phyloP scores from a whole-genome alignment of 2,329 filamentous ascomycete genomes.

The Sporothrix pallida region DNA sequence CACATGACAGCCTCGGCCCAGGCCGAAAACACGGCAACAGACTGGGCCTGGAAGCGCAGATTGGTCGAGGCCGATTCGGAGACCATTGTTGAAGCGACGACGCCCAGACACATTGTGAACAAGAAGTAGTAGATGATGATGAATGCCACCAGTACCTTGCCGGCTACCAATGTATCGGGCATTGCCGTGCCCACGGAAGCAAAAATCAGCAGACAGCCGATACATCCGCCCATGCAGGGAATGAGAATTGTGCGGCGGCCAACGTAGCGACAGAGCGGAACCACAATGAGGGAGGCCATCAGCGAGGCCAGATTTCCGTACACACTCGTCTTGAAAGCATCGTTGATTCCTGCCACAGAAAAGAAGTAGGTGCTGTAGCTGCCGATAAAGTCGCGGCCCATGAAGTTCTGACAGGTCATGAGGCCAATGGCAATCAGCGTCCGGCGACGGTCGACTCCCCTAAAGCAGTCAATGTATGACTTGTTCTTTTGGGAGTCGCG shows the following conservation, averaged over 20 bases:
- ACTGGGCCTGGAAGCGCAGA: background rate
- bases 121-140: slow-evolving; percentile 4
- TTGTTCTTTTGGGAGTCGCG: background rate
- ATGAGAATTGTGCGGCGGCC: background rate
- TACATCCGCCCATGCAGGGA: background rate
- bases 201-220: background rate
- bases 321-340: background rate
- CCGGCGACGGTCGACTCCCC: background rate
- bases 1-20: background rate
- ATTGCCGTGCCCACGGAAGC: background rate
- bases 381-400: background rate
- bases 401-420: background rate
- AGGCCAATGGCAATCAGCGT: background rate
- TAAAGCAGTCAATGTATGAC: background rate
- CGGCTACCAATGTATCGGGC: background rate
- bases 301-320: background rate
- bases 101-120: background rate
- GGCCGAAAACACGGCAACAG: background rate
- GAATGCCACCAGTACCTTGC: background rate
- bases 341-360: background rate
- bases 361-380: background rate
- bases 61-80: background rate
- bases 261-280: background rate
- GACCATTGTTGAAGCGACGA: background rate
- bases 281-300: background rate